Evolutionary conservation across 768 basidiomycete genomes (phyloP), one percentile per base, ranked within the genome.

Genomic region (Boletus pseudopeckii): DNA sequence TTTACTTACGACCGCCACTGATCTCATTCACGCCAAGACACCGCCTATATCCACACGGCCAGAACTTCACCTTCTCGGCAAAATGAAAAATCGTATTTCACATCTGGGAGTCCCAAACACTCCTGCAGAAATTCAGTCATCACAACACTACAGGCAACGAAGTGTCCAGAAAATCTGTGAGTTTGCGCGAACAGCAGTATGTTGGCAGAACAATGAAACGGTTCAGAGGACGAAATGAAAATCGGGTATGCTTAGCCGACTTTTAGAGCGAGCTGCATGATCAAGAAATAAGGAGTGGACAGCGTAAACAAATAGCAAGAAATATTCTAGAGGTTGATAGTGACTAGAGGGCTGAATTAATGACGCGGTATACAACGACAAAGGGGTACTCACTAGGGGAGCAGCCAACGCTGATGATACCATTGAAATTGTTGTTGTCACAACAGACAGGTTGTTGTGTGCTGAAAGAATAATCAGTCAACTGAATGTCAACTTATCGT

Each of bases 371-470:
- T n/a, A 20, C 1, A 11, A 44, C 15, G 2, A 28, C 0, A 5
- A 0, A 36, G 4, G 15, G 2, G 5, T 36, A 70, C 58, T 62
- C 64, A 66, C 79, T 67, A 13, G 73, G 71, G 13, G 61, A 57
- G 59, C 78, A 80, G n/a, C 65, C 75, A 48, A 77, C 53, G 44
- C 63, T 66, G 53, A 80, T 50, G 11, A 79, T 15, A 3, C 77
- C 76, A 14, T 53, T 52, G 60, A 65, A 73, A 1, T 50, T 37
- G 52, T 74, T 70, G 54, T 71, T 52, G 0, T 60, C 33, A 55
- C 79, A 80, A 59, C 79, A 80, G 1, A 77, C 77, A 1, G 73
- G 59, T 40, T 75, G 53, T 6, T 57, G 40, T 6, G 53, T 5
- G 57, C 77, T 78, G 28, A 6, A 7, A 5, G 7, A 41, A 57